Conservation (phyloP, 2,329 filamentous ascomycete genomes). For the Coniochaeta prunicola region DNA sequence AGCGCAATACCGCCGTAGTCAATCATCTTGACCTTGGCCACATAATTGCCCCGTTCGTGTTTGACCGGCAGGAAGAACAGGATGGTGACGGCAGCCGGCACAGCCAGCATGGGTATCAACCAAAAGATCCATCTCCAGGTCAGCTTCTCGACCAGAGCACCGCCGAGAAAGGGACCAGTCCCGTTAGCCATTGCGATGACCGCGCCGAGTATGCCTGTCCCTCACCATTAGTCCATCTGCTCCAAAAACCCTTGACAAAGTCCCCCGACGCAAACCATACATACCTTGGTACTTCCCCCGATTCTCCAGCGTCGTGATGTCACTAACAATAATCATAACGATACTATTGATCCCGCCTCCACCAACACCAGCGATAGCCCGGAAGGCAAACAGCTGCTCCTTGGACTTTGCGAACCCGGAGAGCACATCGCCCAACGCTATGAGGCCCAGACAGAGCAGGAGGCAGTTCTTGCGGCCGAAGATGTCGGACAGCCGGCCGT, state of each 20-base stretch:
- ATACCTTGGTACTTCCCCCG: constrained; percentile 23
- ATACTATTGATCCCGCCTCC: constrained; percentile 26
- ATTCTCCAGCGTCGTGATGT: constrained; percentile 26
- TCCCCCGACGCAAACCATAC: background rate
- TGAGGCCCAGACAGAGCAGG: constrained; percentile 18
- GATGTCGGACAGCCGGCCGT: constrained; percentile 26
- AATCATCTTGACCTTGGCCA: constrained; percentile 17
- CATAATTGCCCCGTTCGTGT: constrained; percentile 16
- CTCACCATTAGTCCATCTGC: constrained; percentile 5
- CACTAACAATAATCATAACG: constrained; percentile 29
- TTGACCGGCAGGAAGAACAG: constrained; percentile 18
- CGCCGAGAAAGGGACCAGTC: constrained; percentile 26
- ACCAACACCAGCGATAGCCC: constrained; percentile 25
- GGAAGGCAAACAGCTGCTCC: constrained; percentile 25
- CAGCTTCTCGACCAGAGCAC: constrained; percentile 17
- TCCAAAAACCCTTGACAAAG: background rate
- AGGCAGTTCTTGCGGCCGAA: constrained; percentile 27
- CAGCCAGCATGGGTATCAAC: constrained; percentile 16
- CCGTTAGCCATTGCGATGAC: constrained; percentile 26
- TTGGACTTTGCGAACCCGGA: constrained; percentile 24
- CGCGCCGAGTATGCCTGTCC: constrained; percentile 15
- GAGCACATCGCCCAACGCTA: constrained; percentile 21
- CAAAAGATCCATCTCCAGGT: constrained; percentile 24
- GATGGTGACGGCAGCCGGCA: constrained; percentile 14
- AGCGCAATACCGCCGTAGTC: constrained; percentile 20